A percentile compares a stretch with the other conserved stretches of the same genome.
Conservation (phyloP, 371 early-diverging fungal species). For the Paraphysoderma sedebokerense region DNA sequence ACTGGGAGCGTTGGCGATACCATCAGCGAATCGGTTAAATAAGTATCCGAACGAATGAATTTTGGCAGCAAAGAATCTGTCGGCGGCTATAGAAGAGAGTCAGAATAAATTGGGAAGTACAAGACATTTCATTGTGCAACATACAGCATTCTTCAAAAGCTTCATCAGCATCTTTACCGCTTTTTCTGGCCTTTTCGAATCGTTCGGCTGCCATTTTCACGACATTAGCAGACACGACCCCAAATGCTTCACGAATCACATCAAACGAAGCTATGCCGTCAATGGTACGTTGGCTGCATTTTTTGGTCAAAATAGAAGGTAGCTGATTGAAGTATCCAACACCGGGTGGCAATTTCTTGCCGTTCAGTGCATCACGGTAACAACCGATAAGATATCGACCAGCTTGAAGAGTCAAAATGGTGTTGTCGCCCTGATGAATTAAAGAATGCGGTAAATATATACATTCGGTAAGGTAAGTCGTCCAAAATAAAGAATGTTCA, state of each 20-base stretch:
- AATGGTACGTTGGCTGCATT: slow-evolving; percentile 18
- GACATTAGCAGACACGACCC: slow-evolving; percentile 63
- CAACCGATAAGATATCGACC: slow-evolving; percentile 74
- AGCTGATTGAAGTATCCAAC: slow-evolving; percentile 62
- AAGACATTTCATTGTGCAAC: too few relatives aligned
- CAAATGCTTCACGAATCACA: slow-evolving; percentile 62
- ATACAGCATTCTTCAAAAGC: slow-evolving; percentile 67
- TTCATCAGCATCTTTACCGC: slow-evolving; percentile 52
- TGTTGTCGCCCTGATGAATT: slow-evolving; percentile 57
- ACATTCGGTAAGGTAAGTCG: not conserved
- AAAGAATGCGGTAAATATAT: not conserved
- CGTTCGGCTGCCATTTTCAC: slow-evolving; percentile 62
- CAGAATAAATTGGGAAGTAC: not conserved
- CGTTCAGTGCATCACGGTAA: slow-evolving; percentile 55
- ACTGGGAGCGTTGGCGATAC: slow-evolving; percentile 32
- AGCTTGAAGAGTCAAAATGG: slow-evolving; percentile 73
- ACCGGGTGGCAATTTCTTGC: slow-evolving; percentile 58
- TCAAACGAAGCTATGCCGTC: slow-evolving; percentile 40
- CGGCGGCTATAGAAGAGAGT: slow-evolving; percentile 24
- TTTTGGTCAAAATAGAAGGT: slow-evolving; percentile 24
- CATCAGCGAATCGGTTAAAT: slow-evolving; percentile 69
- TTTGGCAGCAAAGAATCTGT: slow-evolving; percentile 67
- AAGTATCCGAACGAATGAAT: slow-evolving; percentile 72
- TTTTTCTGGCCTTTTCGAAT: slow-evolving; percentile 46
- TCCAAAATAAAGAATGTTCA: not conserved